Conservation (phyloP, 1,284 basidiomycete genomes). For the Porodaedalea pini region DNA sequence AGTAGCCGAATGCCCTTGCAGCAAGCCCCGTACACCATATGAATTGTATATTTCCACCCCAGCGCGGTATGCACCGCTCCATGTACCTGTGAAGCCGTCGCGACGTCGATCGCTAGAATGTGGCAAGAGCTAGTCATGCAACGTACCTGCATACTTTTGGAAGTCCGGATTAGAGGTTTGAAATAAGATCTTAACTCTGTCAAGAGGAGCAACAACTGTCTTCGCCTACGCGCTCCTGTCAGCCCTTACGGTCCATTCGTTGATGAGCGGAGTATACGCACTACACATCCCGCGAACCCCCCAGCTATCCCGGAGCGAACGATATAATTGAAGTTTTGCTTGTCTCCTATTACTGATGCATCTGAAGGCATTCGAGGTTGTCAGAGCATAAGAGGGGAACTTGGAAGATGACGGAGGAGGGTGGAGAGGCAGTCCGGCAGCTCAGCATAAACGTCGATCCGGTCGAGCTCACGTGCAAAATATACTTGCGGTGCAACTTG, state of each 20-base stretch:
- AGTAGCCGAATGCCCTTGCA: constrained; percentile 96
- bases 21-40: constrained; percentile 75
- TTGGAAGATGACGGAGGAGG: not conserved
- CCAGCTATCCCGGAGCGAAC: constrained; percentile 85
- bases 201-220: constrained; percentile 94
- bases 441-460: not conserved
- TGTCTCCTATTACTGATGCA: constrained; percentile 56
- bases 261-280: constrained; percentile 40
- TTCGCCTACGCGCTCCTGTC: constrained; percentile 65
- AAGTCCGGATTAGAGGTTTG: constrained; percentile 97
- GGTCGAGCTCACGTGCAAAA: not conserved
- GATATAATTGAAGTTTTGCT: constrained; percentile 71
- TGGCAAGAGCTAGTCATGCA: not conserved
- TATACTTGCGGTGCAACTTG: too few relatives aligned
- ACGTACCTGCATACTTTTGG: constrained; percentile 83
- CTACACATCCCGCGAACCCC: constrained; percentile 90
- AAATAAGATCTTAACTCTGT: constrained; percentile 98
- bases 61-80: constrained; percentile 84
- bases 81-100: constrained; percentile 52
- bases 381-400: not conserved
- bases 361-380: constrained; percentile 41
- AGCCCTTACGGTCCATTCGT: not conserved
- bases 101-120: too few relatives aligned
- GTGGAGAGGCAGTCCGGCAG: not conserved
- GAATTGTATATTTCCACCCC: constrained; percentile 76